Evolutionary conservation across 371 early-diverging fungal genomes (phyloP).

Genomic region (Mucor lusitanicus): DNA sequence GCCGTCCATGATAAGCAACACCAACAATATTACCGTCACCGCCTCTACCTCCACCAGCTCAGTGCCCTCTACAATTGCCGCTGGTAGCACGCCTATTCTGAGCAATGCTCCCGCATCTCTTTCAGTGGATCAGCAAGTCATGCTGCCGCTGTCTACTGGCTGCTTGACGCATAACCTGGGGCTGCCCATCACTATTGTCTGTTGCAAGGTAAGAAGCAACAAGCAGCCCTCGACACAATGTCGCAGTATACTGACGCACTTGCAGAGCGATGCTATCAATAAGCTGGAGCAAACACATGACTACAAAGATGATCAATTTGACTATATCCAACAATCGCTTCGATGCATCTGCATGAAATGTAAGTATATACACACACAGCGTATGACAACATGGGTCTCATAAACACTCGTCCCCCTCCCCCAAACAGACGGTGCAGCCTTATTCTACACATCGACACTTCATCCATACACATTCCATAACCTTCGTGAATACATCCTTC

Average conservation of each 20-base stretch:
- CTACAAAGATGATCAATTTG: slow-evolving; percentile 87
- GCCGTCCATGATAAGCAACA: slow-evolving; percentile 10
- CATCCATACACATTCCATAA: slow-evolving; percentile 77
- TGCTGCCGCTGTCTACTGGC: slow-evolving; percentile 73
- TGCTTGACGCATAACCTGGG: slow-evolving; percentile 81
- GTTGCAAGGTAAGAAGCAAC: slow-evolving; percentile 71
- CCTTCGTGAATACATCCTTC: slow-evolving; percentile 83
- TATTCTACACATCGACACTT: slow-evolving; percentile 87
- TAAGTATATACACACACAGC: slow-evolving; percentile 36
- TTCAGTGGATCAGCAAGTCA: slow-evolving; percentile 38
- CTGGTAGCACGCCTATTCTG: not conserved
- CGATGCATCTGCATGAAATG: slow-evolving; percentile 89
- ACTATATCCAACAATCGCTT: slow-evolving; percentile 90
- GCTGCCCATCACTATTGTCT: slow-evolving; percentile 83
- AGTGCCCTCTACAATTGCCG: slow-evolving; percentile 10
- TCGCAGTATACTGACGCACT: not conserved
- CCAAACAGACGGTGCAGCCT: slow-evolving; percentile 86
- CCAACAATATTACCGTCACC: slow-evolving; percentile 11
- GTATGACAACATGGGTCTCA: too few relatives aligned
- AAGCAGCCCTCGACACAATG: not conserved
- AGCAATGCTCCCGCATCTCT: not conserved
- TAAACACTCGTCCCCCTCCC: too few relatives aligned
- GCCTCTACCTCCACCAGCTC: slow-evolving; percentile 28
- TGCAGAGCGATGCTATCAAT: slow-evolving; percentile 75
- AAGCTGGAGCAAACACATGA: slow-evolving; percentile 76